Evolutionary conservation across 352 stramenopile species (phyloP), one percentile per base, ranked within the genome.

Genomic region (Phytopythium boreale): DNA sequence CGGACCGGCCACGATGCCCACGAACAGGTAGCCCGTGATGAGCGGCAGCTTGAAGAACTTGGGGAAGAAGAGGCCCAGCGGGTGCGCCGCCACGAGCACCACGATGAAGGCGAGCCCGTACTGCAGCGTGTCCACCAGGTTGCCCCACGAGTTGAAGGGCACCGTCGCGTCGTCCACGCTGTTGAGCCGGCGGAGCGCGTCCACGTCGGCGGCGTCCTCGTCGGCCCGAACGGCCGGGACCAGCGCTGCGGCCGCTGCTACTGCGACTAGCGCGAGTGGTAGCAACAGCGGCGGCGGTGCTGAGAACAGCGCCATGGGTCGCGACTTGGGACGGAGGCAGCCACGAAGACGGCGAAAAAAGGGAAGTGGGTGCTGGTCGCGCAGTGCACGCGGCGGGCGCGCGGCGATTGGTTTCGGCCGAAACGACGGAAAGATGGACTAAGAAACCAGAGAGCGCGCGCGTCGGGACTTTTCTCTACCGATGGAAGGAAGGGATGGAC

Each of bases 1-100:
- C 34, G 80, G 80, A 0, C 80, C 80, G 14, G 80, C 71, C 47
- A 84, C 62, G 41, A 89, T 75, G 47, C 80, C 80, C 36, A 87
- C 71, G 29, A 89, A 64, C 49, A 89, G 69, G 59, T 89, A 89
- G 5, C 80, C 80, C 20, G 80, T 89, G 58, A 89, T 87, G 19
- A 89, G 66, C 34, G 80, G 80, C 11, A 89, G 69, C 46, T 77
- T 79, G 64, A 87, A 75, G 61, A 75, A 77, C 56, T 68, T 72
- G 15, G 80, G 80, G 62, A 89, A 87, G 63, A 84, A 81, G 34
- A 85, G 61, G 34, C 76, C 80, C 41, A 89, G 73, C 22, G 80
- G 80, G 59, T 88, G 79, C 22, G 78, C 80, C 14, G 77, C 78
- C 44, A 79, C 61, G 29, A 87, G 68, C 55, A 89, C 79, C 50